Evolutionary conservation across 345 rosid species (phyloP), one percentile per base, ranked within the genome.

Genomic region (Citrus hindsii): DNA sequence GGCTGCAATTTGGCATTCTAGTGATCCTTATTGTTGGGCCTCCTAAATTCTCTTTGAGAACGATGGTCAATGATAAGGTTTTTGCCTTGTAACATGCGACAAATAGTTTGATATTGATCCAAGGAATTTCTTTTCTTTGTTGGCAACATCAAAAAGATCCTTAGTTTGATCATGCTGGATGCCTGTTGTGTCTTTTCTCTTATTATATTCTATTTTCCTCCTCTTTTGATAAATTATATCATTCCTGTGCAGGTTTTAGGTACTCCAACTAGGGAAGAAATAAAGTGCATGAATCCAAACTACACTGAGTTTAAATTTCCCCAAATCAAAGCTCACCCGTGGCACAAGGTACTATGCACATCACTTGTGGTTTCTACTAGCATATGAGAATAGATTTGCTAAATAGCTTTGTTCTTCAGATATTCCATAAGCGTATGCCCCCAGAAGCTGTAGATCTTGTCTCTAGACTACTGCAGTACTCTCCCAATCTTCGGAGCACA

Each of bases 201-300:
- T 22, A 4, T 22, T 32, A 1, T 22, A 9, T 76, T 42, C 22
- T 8, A 25, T 33, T 18, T 67, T 12, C 48, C 61, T 7, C 56
- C 10, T 70, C 67, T 33, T 24, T n/a, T 75, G 60, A 53, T 60
- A 25, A 75, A 42, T 67, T 30, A 9, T 25, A 35, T 75, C 25
- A 62, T 75, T 76, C 32, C 65, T 59, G 10, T 79, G 81, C 85
- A 95, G 98, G 95, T 95, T 79, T 83, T 95, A 86, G 99, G 99
- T 70, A 96, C 99, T 71, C 99, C 99, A 35, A 96, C 99, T 35
- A 85, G 99, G 76, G 98, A 96, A 85, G 99, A 96, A 87, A 94
- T 94, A 72, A 96, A 94, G 84, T 96, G 98, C 88, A 96, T 96
- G 99, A 96, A 96, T 73, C 99, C 99, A 7, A 96, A 96, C 84